Base-by-base conservation (phyloP, 1,284 basidiomycete species). In the Prillingera fragicola region DNA sequence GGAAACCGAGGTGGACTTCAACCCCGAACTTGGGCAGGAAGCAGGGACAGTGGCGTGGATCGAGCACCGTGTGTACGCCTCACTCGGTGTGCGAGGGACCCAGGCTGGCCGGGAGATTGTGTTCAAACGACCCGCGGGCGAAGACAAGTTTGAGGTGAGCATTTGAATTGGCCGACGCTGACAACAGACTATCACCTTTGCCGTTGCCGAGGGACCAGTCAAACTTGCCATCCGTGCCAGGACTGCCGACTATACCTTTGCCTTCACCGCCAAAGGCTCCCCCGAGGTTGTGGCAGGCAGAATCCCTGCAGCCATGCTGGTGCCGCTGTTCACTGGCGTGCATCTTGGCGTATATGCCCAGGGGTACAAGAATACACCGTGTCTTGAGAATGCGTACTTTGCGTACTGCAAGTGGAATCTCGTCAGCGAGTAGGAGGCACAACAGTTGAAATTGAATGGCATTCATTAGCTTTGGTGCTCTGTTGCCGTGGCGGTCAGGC, bases 341-440 rank as follows among this genome's bases (percentile, higher is more conserved):
- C 52, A 53, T 22, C 35, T 60, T 9, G 57, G 55, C 17, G 25
- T 57, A 8, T 60, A 52, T 31, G 51, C 51, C 8, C 55, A 57
- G 23, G 55, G 55, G 12, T 40, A 42, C 17, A 36, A 48, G 23
- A 42, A 42, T 15, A 41, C 29, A 3, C 43, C 48, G 12, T 54
- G 49, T 31, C 33, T 43, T 4, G 33, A 41, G 13, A 23, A 37
- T 7, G 55, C 55, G 3, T 45, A 50, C 31, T 54, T 57, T 44
- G 37, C 43, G 21, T 50, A 57, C 28, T 29, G 28, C 14, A 29
- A 29, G 14, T 29, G 28, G 28, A 15, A 29, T 14, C 7, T 29
- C 5, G 33, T 34, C 13, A 21, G 33, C 13, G 33, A 9, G 17
- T 18, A 14, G 13, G 33, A 34, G 5, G 33, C 15, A 34, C n/a